These are phyloP conservation scores for Oryza glumipatula DNA, from an alignment of 176 grass and related monocot genomes.

Conservation along the genomic window DNA sequence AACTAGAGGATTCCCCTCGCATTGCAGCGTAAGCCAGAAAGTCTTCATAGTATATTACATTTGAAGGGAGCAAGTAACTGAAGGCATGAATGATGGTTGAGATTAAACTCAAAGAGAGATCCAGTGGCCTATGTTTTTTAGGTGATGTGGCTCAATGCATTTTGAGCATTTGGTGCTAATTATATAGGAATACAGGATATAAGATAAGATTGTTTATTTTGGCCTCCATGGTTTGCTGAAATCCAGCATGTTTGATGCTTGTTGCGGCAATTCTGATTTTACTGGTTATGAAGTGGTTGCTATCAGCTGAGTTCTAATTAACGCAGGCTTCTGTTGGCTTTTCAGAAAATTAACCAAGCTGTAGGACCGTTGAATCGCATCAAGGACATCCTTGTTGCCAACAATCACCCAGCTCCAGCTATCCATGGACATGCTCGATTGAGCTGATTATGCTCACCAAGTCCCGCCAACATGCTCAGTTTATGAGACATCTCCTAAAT, in stretches of 20 bases:
- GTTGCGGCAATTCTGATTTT: not conserved
- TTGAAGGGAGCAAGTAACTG: too few species aligned
- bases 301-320: not conserved
- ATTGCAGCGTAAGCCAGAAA: too few species aligned
- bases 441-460: not conserved
- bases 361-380: conserved; percentile 54
- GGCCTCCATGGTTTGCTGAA: not conserved
- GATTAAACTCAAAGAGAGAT: too few species aligned
- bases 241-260: not conserved
- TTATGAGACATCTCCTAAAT: conserved; percentile 7
- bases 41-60: too few species aligned
- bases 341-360: conserved; percentile 53
- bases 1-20: not conserved
- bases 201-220: not conserved
- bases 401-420: conserved; percentile 36
- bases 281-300: not conserved
- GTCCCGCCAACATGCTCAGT: not conserved
- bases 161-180: too few species aligned
- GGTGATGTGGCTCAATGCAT: too few species aligned
- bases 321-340: conserved; percentile 1
- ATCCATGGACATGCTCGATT: conserved; percentile 48
- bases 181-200: too few species aligned
- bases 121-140: too few species aligned
- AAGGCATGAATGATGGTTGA: too few species aligned
- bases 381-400: conserved; percentile 51